phyloP scores from a whole-genome alignment of 2,329 filamentous ascomycete genomes.

The Exophiala calicioides region DNA sequence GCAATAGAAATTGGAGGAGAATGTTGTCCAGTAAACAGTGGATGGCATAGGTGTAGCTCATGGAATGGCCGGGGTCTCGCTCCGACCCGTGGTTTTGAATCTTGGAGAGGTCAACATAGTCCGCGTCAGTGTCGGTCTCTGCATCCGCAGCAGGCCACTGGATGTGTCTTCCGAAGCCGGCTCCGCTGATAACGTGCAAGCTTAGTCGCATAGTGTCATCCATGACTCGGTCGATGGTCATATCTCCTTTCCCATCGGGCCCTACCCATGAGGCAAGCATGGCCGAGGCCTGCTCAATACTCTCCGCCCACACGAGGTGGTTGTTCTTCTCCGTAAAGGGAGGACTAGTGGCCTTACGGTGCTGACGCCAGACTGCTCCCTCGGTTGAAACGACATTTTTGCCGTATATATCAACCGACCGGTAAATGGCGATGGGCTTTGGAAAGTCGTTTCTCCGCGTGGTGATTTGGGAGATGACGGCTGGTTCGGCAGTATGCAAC shows the following conservation, averaged over 20 bases:
- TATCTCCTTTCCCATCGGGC: slow-evolving; percentile 42
- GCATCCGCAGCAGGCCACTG: slow-evolving; percentile 61
- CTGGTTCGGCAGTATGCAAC: slow-evolving; percentile 63
- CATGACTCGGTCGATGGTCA: slow-evolving; percentile 59
- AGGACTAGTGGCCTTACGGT: slow-evolving; percentile 70
- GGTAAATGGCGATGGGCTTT: slow-evolving; percentile 64
- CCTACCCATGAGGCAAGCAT: slow-evolving; percentile 63
- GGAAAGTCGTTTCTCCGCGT: slow-evolving; percentile 69
- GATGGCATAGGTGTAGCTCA: slow-evolving; percentile 68
- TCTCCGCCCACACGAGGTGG: slow-evolving; percentile 64
- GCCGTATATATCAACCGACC: slow-evolving; percentile 65
- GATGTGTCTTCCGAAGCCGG: slow-evolving; percentile 67
- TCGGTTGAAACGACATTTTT: slow-evolving; percentile 72
- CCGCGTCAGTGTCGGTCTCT: slow-evolving; percentile 45
- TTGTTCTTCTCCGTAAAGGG: slow-evolving; percentile 78
- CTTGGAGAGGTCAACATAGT: slow-evolving; percentile 35
- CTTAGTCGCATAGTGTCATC: slow-evolving; percentile 66
- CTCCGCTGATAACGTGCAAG: slow-evolving; percentile 63
- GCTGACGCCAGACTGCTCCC: slow-evolving; percentile 68
- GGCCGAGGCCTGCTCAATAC: slow-evolving; percentile 62
- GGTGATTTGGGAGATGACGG: slow-evolving; percentile 66
- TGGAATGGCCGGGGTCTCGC: slow-evolving; percentile 53
- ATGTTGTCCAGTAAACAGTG: slow-evolving; percentile 64
- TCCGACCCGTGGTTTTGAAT: slow-evolving; percentile 32
- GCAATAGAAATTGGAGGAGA: slow-evolving; percentile 61